A percentile compares a stretch with the other conserved stretches of the same genome.
These are phyloP conservation scores for Pachyrhizus erosus DNA, from an alignment of 306 rosid species.

Conservation along the genomic window DNA sequence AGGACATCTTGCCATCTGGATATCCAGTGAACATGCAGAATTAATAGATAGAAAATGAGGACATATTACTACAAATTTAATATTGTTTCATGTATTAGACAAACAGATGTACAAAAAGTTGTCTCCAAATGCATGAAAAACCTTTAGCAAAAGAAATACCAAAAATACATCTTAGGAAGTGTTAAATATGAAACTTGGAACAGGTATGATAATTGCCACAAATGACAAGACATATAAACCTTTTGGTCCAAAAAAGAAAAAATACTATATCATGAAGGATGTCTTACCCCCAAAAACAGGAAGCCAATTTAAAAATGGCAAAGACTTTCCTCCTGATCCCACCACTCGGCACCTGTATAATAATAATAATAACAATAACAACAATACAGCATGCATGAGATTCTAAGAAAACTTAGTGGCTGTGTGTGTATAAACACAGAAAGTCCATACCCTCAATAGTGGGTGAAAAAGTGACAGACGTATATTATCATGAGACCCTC, in stretches of 20 bases:
- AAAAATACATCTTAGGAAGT: constrained; percentile 7
- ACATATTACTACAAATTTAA: neutral
- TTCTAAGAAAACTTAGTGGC: constrained; percentile 22
- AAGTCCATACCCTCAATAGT: constrained; percentile 79
- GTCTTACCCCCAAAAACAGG: constrained; percentile 70
- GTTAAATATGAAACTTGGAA: constrained; percentile 9
- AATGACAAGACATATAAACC: constrained; percentile 22
- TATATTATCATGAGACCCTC: constrained; percentile 95
- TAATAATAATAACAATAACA: neutral
- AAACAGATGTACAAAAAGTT: constrained; percentile 11
- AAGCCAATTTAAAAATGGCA: constrained; percentile 81
- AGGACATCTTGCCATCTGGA: neutral
- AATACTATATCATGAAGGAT: constrained; percentile 6
- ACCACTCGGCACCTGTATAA: constrained; percentile 89
- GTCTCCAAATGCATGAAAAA: constrained; percentile 25
- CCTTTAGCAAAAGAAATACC: neutral
- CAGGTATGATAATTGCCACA: neutral
- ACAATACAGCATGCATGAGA: neutral
- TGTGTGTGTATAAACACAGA: neutral
- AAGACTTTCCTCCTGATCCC: constrained; percentile 80
- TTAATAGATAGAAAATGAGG: neutral
- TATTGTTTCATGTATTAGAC: neutral
- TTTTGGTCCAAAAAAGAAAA: constrained; percentile 30
- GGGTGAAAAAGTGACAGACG: constrained; percentile 76
- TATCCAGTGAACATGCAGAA: constrained; percentile 1